Evolutionary conservation across 257 asterid genomes (phyloP).

Genomic region (Fraxinus anomala): DNA sequence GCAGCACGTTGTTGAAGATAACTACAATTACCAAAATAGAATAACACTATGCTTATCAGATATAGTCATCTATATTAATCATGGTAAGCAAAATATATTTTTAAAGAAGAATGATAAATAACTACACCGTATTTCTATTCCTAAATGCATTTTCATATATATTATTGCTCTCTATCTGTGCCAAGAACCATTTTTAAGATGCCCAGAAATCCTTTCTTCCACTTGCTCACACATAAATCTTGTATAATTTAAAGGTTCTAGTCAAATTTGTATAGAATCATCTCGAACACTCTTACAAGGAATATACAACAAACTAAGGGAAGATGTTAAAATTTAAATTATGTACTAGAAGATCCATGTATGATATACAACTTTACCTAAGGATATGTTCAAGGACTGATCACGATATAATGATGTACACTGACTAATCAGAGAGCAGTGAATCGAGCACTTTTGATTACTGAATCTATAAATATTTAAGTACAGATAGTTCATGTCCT

Average conservation of each 20-base stretch:
- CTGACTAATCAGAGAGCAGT: neutral
- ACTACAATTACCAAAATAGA: slow-evolving; percentile 45
- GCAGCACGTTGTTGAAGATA: slow-evolving; percentile 82
- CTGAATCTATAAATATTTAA: neutral
- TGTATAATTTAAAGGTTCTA: neutral
- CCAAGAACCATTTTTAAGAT: neutral
- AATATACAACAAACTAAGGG: neutral
- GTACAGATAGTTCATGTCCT: neutral
- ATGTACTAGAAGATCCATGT: neutral
- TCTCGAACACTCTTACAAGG: neutral
- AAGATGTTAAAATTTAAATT: neutral
- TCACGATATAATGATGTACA: neutral
- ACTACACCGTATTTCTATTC: neutral
- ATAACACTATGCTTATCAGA: slow-evolving; percentile 22
- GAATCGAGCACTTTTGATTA: neutral
- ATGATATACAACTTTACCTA: neutral
- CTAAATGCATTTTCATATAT: neutral
- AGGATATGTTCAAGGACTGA: neutral
- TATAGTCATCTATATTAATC: neutral
- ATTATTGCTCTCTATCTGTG: neutral
- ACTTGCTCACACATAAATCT: neutral
- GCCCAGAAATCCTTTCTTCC: slow-evolving; percentile 10
- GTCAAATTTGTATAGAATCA: neutral
- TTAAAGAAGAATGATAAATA: neutral
- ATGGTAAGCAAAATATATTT: neutral